Base-by-base conservation (phyloP, 306 rosid genomes). In the Amphicarpaea edgeworthii region DNA sequence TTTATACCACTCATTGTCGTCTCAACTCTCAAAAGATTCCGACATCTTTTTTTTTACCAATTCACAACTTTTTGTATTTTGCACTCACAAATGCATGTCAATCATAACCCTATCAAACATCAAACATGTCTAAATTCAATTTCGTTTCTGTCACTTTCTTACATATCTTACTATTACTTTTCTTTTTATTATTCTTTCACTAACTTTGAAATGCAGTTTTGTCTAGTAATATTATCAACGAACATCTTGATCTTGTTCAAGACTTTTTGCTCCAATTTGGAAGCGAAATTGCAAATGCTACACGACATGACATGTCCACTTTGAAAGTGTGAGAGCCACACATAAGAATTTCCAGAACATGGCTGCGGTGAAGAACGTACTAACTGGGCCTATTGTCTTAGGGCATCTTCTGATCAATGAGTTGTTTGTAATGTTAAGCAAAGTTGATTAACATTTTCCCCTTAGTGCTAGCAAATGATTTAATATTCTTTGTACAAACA, bases 261-360 rank as follows among this genome's bases (percentile, higher is more conserved):
- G 59, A 60, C 20, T 73, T 73, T 73, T 43, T 73, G 67, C 12
- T 57, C 19, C 10, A 16, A 42, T 58, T 57, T 24, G 66, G 55
- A 70, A 7, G 3, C 6, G 1, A 54, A 53, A 19, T 54, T 20
- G 51, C 65, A 53, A 32, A 12, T 20, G 76, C 34, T 37, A 53
- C 54, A 23, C 54, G 40, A 12, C 14, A 66, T 40, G 26, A 38
- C 15, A 20, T 37, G 49, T 30, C 14, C 17, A 40, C 50, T 38
- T 64, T 19, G 16, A 62, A 63, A 17, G 28, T 63, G 53, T 4
- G 53, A 5, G 2, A 47, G 1, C 53, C 8, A 47, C n/a, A 16
- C 8, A 34, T 62, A 62, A n/a, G n/a, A n/a, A n/a, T n/a, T n/a
- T n/a, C n/a, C n/a, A n/a, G n/a, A n/a, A n/a, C n/a, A n/a, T n/a